Base-by-base conservation (phyloP, 2,329 filamentous ascomycete species). In the Setomelanomma holmii region DNA sequence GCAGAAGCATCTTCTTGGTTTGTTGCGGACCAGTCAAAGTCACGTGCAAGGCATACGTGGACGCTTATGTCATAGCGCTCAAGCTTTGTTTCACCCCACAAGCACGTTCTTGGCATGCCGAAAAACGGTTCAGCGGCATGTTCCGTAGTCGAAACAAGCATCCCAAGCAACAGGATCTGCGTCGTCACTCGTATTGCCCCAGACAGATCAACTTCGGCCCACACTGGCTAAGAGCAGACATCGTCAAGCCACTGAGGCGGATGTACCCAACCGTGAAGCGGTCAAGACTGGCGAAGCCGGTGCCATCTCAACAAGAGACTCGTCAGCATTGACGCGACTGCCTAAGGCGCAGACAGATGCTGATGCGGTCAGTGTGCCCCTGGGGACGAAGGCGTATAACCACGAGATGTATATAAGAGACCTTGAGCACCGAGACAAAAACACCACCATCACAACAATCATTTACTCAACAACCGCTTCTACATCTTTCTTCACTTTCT, bases 21-120 rank as follows among this genome's bases (percentile, higher is more conserved):
- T 3, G 27, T 6, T 14, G 3, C 10, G 27, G 2, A 4, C 10
- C 10, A 3, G 5, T 30, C 27, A 30, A 30, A 17, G 40, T 42
- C 40, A 42, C 40, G 40, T 42, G 40, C 21, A 14, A 10, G 12
- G 40, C 40, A 10, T 42, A 42, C 40, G 40, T 42, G 40, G 40
- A 42, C 40, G 40, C 40, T 30, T 27, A 19, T 22, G 23, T 30
- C 21, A 30, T 24, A 11, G 10, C 20, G 21, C 39, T 17, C 39
- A 41, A 41, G 20, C n/a, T 41, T 21, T 42, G 40, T 42, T 42
- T 42, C 40, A 42, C 23, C 14, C 40, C 14, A 42, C 21, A 27
- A 42, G 27, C 16, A 19, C 27, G 22, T 27, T 16, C 27, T 42
- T 12, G 30, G 27, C 14, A 14, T 17, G 40, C n/a, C 21, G 22